Evolutionary conservation across 495 filamentous ascomycete genomes (phyloP), one percentile per base, ranked within the genome.

Genomic region (Lasiosphaeria ovina): DNA sequence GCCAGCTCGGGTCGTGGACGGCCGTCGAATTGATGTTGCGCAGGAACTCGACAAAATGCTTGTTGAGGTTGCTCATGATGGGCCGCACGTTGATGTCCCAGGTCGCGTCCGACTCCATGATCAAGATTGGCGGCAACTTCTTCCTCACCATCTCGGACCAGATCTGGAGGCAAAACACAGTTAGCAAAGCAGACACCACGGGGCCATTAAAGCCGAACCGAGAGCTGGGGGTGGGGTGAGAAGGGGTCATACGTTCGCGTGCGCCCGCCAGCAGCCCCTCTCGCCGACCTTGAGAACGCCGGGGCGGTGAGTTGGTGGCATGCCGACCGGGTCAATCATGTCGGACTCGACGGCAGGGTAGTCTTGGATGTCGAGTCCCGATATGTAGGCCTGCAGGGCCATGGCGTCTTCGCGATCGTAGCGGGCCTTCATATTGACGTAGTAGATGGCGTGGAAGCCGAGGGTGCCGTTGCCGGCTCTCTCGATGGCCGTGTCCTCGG

Each of bases 391-490:
- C 52, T 67, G 65, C 55, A 67, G 58, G 6, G 55, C 59, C 54
- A 58, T 60, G 45, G 65, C 65, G 48, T 67, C 65, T 54, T 57
- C 54, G 59, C 65, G 65, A 33, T 67, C 65, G 53, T 55, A 65
- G n/a, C 65, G 65, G 9, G 51, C 38, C 48, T 65, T 58, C 55
- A 67, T 64, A 58, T 67, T 67, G 51, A 67, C 34, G 52, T 65
- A 67, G 16, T 56, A 55, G 34, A 67, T 67, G 12, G 48, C 31
- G 35, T 67, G 55, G 38, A 67, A 67, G 16, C 65, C 65, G 17
- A 67, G 58, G 14, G 65, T 65, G 34, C 55, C 56, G 58, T 67
- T 67, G n/a, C 62, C 64, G 12, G 64, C 64, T 10, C 42, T 34
- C 3, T 36, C 9, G 8, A 62, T 62, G 24, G 24, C 24, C 24